These are phyloP conservation scores for Russula foetens DNA, from an alignment of 768 basidiomycete genomes.

Conservation along the genomic window DNA sequence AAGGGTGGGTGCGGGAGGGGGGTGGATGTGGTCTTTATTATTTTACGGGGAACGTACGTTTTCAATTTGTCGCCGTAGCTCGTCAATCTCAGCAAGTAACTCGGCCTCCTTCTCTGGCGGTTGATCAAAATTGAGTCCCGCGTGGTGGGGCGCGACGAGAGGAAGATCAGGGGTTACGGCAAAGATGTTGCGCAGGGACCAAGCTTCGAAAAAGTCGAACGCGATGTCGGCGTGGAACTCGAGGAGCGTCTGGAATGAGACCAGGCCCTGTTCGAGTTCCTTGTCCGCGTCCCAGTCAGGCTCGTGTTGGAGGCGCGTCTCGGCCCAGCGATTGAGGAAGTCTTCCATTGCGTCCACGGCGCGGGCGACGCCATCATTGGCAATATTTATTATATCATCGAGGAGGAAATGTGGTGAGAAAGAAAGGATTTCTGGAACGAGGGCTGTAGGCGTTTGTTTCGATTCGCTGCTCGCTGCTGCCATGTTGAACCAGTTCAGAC, in stretches of 20 bases:
- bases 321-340: constrained; percentile 66
- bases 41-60: constrained; percentile 43
- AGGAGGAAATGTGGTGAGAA: constrained; percentile 80
- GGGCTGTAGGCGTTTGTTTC: constrained; percentile 33
- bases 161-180: constrained; percentile 61
- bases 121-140: constrained; percentile 49
- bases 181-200: constrained; percentile 86
- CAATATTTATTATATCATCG: constrained; percentile 80
- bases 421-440: constrained; percentile 67
- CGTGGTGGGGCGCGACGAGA: constrained; percentile 70
- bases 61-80: constrained; percentile 56
- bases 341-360: constrained; percentile 75
- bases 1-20: too few relatives aligned
- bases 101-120: constrained; percentile 44
- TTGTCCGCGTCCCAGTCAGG: constrained; percentile 53
- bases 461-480: too few relatives aligned
- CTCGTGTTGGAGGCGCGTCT: constrained; percentile 45
- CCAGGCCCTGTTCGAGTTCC: constrained; percentile 72
- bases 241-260: constrained; percentile 81
- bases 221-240: constrained; percentile 86
- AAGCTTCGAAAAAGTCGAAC: constrained; percentile 87
- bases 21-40: too few relatives aligned
- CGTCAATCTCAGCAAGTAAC: constrained; percentile 59
- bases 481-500: not conserved
- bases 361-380: constrained; percentile 70